These are phyloP conservation scores for Coemansia pectinata DNA, from an alignment of 192 early-diverging fungal species.

Conservation along the genomic window DNA sequence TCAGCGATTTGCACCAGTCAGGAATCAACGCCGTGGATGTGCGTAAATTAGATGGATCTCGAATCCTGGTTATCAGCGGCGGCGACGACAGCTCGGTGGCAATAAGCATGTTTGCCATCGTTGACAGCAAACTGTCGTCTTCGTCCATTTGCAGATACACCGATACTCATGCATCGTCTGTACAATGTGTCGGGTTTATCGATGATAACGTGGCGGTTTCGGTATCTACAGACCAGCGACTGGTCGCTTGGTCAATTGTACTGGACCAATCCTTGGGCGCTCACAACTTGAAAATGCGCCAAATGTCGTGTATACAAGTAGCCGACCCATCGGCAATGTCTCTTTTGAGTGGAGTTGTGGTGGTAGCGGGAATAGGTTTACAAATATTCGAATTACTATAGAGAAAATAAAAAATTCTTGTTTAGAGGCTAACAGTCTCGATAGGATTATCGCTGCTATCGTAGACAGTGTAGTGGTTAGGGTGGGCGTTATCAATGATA, in stretches of 20 bases:
- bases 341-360: slow-evolving; percentile 29
- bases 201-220: slow-evolving; percentile 4
- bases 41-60: background rate
- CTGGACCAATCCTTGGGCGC: background rate
- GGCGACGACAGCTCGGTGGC: slow-evolving; percentile 76
- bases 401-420: slow-evolving; percentile 6
- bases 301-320: slow-evolving; percentile 61
- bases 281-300: slow-evolving; percentile 22
- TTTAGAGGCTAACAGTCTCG: background rate
- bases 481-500: slow-evolving; percentile 25
- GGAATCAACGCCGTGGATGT: slow-evolving; percentile 75
- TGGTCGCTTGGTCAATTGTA: slow-evolving; percentile 59
- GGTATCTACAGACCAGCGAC: slow-evolving; percentile 70
- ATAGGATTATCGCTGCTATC: slow-evolving; percentile 16
- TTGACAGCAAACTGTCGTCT: background rate
- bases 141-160: slow-evolving; percentile 21
- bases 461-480: slow-evolving; percentile 34
- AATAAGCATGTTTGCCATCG: slow-evolving; percentile 21
- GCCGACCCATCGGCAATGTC: slow-evolving; percentile 61
- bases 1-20: slow-evolving; percentile 60
- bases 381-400: slow-evolving; percentile 46
- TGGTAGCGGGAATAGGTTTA: slow-evolving; percentile 63
- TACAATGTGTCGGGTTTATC: slow-evolving; percentile 52
- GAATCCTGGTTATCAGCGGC: slow-evolving; percentile 60
- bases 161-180: slow-evolving; percentile 69